Percentiles rank a stretch among this genome's conserved stretches.
These are phyloP conservation scores for Pichia manshurica DNA, from an alignment of 805 yeast species.

Conservation along the genomic window DNA sequence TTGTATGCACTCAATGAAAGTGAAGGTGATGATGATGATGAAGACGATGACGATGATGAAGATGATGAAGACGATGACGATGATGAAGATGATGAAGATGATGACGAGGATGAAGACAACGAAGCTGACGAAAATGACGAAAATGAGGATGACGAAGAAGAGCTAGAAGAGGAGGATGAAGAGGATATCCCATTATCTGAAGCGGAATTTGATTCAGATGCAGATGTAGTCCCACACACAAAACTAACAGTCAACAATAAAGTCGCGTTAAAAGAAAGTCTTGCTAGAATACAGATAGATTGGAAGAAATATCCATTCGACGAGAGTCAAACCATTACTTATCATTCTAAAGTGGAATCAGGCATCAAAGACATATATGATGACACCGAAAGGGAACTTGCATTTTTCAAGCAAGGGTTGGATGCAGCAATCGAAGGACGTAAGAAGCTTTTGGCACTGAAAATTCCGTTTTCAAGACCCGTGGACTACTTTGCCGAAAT, in stretches of 20 bases:
- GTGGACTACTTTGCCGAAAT: conserved; percentile 96
- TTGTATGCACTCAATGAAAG: conserved; percentile 29
- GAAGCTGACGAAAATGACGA: conserved; percentile 37
- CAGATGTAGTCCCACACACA: conserved; percentile 89
- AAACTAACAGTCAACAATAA: conserved; percentile 83
- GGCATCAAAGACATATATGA: conserved; percentile 84
- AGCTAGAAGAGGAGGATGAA: conserved; percentile 58
- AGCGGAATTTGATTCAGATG: conserved; percentile 89
- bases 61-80: conserved; percentile 30
- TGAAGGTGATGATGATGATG: conserved; percentile 34
- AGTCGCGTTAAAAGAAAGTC: conserved; percentile 70
- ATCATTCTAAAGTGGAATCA: conserved; percentile 53
- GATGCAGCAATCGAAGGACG: conserved; percentile 76
- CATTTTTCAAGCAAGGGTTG: conserved; percentile 91
- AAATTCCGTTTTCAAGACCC: conserved; percentile 89
- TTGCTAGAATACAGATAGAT: conserved; percentile 62
- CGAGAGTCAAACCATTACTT: conserved; percentile 75
- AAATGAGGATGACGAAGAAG: conserved; percentile 30
- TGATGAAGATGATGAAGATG: conserved; percentile 23
- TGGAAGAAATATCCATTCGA: conserved; percentile 64
- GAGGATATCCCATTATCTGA: conserved; percentile 87
- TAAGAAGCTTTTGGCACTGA: conserved; percentile 54
- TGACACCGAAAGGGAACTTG: conserved; percentile 92
- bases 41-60: conserved; percentile 35
- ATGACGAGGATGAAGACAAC: conserved; percentile 29